phyloP scores from a whole-genome alignment of 805 yeast species.

The Lipomyces sp. region DNA sequence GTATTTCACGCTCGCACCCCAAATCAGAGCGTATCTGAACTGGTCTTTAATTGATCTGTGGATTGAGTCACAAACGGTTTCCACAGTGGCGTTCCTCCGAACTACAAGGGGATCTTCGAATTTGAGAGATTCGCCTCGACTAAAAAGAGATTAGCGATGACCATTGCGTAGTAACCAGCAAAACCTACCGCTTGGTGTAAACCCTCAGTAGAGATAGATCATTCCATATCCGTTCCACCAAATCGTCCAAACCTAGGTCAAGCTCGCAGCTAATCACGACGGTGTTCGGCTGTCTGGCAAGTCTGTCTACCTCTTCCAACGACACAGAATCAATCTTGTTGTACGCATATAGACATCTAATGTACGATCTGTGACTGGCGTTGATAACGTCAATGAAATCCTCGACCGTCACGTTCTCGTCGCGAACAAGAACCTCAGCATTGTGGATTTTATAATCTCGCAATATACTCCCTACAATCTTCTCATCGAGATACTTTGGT shows the following conservation, averaged over 20 bases:
- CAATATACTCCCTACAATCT: conserved; percentile 72
- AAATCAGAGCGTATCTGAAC: conserved; percentile 91
- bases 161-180: background rate
- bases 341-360: conserved; percentile 90
- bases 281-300: conserved; percentile 91
- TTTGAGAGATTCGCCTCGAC: conserved; percentile 80
- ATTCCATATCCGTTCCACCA: conserved; percentile 92
- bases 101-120: conserved; percentile 92
- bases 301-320: conserved; percentile 87
- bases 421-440: conserved; percentile 90
- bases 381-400: conserved; percentile 92
- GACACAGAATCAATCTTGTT: conserved; percentile 96
- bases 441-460: conserved; percentile 73
- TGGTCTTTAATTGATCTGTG: conserved; percentile 91
- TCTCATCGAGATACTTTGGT: conserved; percentile 80
- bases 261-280: conserved; percentile 92
- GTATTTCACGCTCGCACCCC: conserved; percentile 96
- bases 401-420: conserved; percentile 86
- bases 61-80: conserved; percentile 86
- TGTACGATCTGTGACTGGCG: conserved; percentile 82
- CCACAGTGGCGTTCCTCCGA: conserved; percentile 74
- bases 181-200: conserved; percentile 65
- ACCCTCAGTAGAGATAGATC: conserved; percentile 78
- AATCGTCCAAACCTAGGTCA: conserved; percentile 83
- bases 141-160: conserved; percentile 31